These are phyloP conservation scores for Lenzites betulinus DNA, from an alignment of 768 basidiomycete species.

Conservation along the genomic window DNA sequence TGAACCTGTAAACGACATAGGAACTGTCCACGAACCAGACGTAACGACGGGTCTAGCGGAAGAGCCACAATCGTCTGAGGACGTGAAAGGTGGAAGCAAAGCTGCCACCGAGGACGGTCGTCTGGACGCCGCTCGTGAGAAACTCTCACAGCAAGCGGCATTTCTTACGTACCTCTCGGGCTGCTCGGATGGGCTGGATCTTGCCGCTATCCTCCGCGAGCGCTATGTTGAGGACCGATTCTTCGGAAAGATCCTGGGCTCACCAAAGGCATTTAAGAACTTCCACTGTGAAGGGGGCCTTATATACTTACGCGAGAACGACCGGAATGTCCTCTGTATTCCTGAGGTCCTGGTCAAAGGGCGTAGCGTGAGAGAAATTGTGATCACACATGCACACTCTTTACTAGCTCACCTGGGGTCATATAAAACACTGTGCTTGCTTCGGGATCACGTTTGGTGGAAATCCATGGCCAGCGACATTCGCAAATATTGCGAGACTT, in stretches of 20 bases:
- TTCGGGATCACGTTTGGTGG: conserved; percentile 43
- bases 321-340: not conserved
- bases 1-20: no score
- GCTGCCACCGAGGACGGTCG: no score
- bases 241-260: conserved; percentile 30
- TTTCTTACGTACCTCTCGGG: no score
- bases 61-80: no score
- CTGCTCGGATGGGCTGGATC: no score
- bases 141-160: no score
- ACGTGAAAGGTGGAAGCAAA: no score
- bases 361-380: conserved; percentile 29
- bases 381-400: conserved; percentile 41
- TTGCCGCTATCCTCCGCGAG: not conserved
- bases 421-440: conserved; percentile 35
- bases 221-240: conserved; percentile 33
- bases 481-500: conserved; percentile 27
- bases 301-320: conserved; percentile 13
- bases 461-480: conserved; percentile 34
- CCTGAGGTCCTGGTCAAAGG: conserved; percentile 29
- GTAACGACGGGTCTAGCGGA: no score
- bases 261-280: conserved; percentile 31
- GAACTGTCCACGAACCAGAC: no score
- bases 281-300: conserved; percentile 29
- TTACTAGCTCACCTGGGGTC: conserved; percentile 40
- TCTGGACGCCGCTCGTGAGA: no score